These are phyloP conservation scores for Venturia pyrina DNA, from an alignment of 2,329 filamentous ascomycete genomes.

Conservation along the genomic window DNA sequence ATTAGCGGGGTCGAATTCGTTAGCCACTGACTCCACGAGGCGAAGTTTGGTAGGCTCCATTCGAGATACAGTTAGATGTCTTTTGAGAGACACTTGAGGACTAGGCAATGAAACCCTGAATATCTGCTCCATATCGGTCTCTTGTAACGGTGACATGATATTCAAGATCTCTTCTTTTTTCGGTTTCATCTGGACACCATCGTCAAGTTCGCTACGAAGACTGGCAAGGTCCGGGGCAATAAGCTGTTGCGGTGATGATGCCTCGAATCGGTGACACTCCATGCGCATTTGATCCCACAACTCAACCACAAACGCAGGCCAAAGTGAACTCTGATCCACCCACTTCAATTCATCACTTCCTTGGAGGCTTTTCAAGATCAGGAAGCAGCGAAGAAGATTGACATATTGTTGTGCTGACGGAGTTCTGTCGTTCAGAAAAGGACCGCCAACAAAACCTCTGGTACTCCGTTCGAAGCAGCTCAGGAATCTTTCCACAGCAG, in stretches of 20 bases:
- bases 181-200: background rate
- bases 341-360: background rate
- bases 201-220: background rate
- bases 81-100: background rate
- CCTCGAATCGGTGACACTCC: background rate
- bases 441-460: background rate
- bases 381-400: background rate
- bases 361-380: background rate
- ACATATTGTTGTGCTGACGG: background rate
- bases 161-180: background rate
- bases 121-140: background rate
- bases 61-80: background rate
- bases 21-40: background rate
- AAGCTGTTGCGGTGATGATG: background rate
- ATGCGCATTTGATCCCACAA: background rate
- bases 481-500: background rate
- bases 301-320: background rate
- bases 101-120: background rate
- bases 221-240: background rate
- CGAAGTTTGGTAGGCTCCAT: background rate
- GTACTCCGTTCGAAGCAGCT: background rate
- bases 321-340: background rate
- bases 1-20: background rate
- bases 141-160: background rate
- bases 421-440: background rate